Evolutionary conservation across 163 green algal species (phyloP).

Genomic region (Chlorella variabilis): DNA sequence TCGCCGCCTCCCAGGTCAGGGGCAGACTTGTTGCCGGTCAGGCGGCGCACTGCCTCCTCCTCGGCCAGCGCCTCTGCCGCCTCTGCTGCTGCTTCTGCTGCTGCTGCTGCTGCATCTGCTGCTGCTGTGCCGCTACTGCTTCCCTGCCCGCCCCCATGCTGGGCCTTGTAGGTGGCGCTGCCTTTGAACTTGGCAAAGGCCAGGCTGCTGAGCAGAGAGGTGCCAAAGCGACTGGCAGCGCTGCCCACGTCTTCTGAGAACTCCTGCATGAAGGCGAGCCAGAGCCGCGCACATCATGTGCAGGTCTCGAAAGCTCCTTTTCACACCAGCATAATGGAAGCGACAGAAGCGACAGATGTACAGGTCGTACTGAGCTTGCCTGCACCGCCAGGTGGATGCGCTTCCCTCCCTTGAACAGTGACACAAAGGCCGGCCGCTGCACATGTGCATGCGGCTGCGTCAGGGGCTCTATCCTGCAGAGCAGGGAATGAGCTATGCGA

Average conservation of each 20-base stretch:
- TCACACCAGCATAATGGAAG: not conserved
- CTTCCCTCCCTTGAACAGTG: slow-evolving; percentile 51
- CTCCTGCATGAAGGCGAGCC: slow-evolving; percentile 26
- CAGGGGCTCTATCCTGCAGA: slow-evolving; percentile 61
- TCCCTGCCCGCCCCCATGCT: not conserved
- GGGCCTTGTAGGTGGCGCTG: not conserved
- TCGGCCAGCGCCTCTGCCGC: not conserved
- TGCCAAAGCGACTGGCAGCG: slow-evolving; percentile 42
- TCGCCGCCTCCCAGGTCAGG: not conserved
- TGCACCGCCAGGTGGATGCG: slow-evolving; percentile 61
- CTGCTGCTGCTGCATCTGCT: not conserved
- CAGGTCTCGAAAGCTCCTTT: too few relatives aligned
- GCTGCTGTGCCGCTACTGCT: not conserved
- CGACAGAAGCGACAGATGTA: not conserved
- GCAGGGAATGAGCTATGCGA: too few relatives aligned
- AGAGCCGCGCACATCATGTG: not conserved
- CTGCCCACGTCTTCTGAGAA: slow-evolving; percentile 44
- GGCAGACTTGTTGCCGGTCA: not conserved
- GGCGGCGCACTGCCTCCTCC: not conserved
- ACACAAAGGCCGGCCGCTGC: slow-evolving; percentile 45
- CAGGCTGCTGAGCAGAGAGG: slow-evolving; percentile 31
- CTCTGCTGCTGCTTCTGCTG: not conserved
- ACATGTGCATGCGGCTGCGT: slow-evolving; percentile 29
- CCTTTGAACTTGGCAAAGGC: slow-evolving; percentile 33
- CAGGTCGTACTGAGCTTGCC: not conserved